Base-by-base conservation (phyloP, 1,139 yeast species). In the Diutina catenulata region DNA sequence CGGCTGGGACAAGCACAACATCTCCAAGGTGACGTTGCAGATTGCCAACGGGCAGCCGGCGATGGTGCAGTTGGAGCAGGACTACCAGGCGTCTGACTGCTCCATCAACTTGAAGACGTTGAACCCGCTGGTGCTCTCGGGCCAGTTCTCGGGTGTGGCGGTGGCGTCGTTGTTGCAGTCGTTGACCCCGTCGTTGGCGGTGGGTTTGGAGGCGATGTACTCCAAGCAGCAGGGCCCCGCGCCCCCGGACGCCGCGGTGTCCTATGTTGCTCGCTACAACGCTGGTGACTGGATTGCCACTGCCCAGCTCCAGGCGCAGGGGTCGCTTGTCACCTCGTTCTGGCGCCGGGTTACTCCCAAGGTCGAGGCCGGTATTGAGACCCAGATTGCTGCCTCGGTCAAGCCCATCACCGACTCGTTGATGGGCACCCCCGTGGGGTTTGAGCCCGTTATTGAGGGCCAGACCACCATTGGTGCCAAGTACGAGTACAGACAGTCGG, bases 331-430 rank as follows among this genome's bases (percentile, higher is more conserved):
- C 47, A 91, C 93, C 38, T 80, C 95, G 22, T 88, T 84, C 77
- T 88, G 94, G 93, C 81, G 94, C 69, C 82, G 74, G 59, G 87
- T 88, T 49, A 73, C 93, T 42, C 88, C 84, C 52, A 82, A 81
- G 57, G 94, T 91, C 45, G 97, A 91, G 67, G 97, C 95, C 43
- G 98, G 96, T 64, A 70, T 91, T 48, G 97, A 91, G 68, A 82
- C 96, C 42, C 83, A 84, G 50, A 59, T 91, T 50, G 77, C 81
- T 51, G 86, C 91, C 36, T 74, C 80, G 45, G 74, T 83, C 62
- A 75, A 73, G 53, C 94, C 91, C 53, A 71, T 82, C 47, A 74
- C 81, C 48, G 93, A 83, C 58, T 80, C 86, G 46, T 68, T 84
- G 66, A 70, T 80, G 71, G 88, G 87, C 43, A 76, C 83, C 41